Evolutionary conservation across 306 rosid species (phyloP).

Genomic region (Quercus parvula): DNA sequence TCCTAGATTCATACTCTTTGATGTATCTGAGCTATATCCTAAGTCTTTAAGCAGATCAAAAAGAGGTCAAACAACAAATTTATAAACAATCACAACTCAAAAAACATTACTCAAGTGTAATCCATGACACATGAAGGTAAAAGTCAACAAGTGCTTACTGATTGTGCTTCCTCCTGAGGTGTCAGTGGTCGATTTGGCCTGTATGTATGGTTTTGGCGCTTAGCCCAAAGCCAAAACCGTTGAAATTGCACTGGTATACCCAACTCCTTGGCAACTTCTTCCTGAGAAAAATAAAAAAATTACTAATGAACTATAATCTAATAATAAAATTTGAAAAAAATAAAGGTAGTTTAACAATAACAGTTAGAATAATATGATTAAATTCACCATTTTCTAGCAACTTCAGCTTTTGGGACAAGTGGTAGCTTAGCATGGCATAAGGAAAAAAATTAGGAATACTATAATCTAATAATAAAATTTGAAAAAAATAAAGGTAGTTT

Average conservation of each 20-base stretch:
- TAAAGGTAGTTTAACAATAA: not conserved
- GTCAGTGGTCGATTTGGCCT: slow-evolving; percentile 47
- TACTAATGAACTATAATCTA: not conserved
- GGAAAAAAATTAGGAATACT: not conserved
- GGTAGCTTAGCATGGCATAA: too few species aligned
- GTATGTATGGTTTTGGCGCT: slow-evolving; percentile 46
- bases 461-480: not conserved
- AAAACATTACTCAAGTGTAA: not conserved
- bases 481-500: too few species aligned
- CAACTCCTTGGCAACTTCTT: slow-evolving; percentile 48
- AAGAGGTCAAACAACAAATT: not conserved
- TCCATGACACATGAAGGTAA: not conserved
- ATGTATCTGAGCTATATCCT: not conserved
- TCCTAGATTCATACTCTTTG: not conserved
- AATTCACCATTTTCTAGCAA: too few species aligned
- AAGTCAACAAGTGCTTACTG: slow-evolving; percentile 21
- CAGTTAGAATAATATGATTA: too few species aligned
- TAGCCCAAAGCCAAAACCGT: slow-evolving; percentile 52
- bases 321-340: not conserved
- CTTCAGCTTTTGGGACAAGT: too few species aligned
- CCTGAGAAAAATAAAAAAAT: slow-evolving; percentile 15
- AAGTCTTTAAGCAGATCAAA: not conserved
- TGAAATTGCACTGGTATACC: slow-evolving; percentile 45
- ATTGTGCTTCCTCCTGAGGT: slow-evolving; percentile 38
- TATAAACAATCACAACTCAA: not conserved